These are phyloP conservation scores for Alternaria metachromatica DNA, from an alignment of 2,329 filamentous ascomycete genomes.

Conservation along the genomic window DNA sequence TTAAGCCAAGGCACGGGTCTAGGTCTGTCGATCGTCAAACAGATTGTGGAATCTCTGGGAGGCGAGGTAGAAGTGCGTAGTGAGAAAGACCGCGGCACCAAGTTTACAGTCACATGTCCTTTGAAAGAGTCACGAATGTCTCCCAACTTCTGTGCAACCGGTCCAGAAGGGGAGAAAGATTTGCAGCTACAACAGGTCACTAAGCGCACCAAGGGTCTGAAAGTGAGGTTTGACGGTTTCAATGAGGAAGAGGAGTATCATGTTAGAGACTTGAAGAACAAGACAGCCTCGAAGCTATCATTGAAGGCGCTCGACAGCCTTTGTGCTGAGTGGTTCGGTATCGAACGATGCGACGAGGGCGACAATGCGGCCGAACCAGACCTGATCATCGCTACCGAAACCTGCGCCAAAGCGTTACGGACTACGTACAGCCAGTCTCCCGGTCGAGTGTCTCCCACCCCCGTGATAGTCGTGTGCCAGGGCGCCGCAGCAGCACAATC, in stretches of 20 bases:
- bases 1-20: conserved; percentile 49
- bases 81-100: conserved; percentile 45
- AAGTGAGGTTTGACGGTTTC: conserved; percentile 43
- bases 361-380: conserved; percentile 25
- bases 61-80: conserved; percentile 48
- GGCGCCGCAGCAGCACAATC: conserved; percentile 45
- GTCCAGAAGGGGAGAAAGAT: conserved; percentile 32
- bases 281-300: conserved; percentile 38
- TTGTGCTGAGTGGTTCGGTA: conserved; percentile 47
- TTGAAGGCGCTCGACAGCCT: conserved; percentile 42
- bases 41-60: conserved; percentile 46
- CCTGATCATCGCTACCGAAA: conserved; percentile 43
- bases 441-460: conserved; percentile 24
- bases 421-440: conserved; percentile 31
- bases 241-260: conserved; percentile 43
- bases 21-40: conserved; percentile 49
- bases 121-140: conserved; percentile 41
- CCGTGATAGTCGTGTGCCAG: conserved; percentile 45
- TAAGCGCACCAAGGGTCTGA: conserved; percentile 40
- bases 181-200: conserved; percentile 27
- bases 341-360: conserved; percentile 30
- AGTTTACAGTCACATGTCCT: conserved; percentile 46
- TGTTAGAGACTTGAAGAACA: conserved; percentile 40
- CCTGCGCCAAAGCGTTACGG: conserved; percentile 38
- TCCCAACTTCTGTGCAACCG: conserved; percentile 30